A percentile compares a stretch with the other conserved stretches of the same genome.
Conservation (phyloP, 345 rosid species). For the Salix brachista region DNA sequence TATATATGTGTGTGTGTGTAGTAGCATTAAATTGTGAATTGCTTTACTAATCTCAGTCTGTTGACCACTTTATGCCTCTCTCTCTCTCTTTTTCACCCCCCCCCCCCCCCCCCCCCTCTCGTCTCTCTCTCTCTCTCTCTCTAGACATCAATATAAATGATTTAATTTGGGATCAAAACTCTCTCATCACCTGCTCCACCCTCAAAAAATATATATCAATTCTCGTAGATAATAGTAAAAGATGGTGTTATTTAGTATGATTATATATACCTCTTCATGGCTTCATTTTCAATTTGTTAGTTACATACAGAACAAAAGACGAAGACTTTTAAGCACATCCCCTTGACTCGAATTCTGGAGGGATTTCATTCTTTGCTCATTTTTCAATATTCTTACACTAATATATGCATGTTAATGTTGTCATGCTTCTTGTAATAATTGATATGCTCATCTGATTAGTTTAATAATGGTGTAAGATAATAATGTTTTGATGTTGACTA, state of each 20-base stretch:
- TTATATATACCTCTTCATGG: not conserved
- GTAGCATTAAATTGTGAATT: not conserved
- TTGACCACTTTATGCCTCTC: no score
- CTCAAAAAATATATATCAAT: not conserved
- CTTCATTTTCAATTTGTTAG: not conserved
- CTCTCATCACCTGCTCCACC: not conserved
- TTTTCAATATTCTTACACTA: not conserved
- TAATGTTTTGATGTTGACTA: not conserved
- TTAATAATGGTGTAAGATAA: not conserved
- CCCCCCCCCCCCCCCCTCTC: no score
- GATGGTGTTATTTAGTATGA: not conserved
- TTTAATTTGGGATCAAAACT: not conserved
- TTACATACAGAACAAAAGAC: not conserved
- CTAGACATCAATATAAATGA: not conserved
- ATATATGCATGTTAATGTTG: not conserved
- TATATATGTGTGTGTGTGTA: not conserved
- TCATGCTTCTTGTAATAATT: not conserved
- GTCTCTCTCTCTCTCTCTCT: no score
- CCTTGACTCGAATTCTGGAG: not conserved
- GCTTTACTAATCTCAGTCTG: not conserved
- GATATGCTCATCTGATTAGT: not conserved
- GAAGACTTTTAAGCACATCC: not conserved
- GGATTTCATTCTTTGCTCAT: not conserved
- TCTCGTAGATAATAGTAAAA: not conserved
- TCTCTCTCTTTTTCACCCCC: no score